Percentiles rank a stretch among this genome's conserved stretches.
Conservation (phyloP, 2,329 filamentous ascomycete species). For the Colletotrichum noveboracense region DNA sequence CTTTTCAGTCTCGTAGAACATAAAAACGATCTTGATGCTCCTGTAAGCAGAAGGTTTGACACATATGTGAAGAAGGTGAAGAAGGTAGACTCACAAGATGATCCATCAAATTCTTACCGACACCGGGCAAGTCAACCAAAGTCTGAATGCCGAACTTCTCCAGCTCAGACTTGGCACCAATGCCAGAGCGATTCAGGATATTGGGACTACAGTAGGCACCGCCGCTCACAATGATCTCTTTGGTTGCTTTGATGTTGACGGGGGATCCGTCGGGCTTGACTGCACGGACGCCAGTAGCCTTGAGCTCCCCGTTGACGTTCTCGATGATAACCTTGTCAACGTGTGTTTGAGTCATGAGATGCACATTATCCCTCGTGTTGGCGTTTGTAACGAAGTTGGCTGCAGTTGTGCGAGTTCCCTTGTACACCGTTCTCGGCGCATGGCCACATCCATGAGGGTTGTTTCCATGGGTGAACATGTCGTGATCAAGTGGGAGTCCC, state of each 20-base stretch:
- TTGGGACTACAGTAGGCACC: constrained; percentile 58
- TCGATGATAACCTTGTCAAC: constrained; percentile 58
- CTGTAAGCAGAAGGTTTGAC: neutral
- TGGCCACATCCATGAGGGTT: constrained; percentile 62
- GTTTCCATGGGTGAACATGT: constrained; percentile 62
- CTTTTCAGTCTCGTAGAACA: constrained; percentile 64
- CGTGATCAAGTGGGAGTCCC: constrained; percentile 58
- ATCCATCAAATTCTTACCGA: constrained; percentile 57
- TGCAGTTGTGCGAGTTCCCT: constrained; percentile 56
- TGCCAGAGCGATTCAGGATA: constrained; percentile 57
- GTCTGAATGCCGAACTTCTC: constrained; percentile 45
- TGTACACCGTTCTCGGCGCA: constrained; percentile 54
- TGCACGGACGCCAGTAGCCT: constrained; percentile 46
- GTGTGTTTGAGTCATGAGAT: constrained; percentile 50
- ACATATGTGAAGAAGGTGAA: neutral
- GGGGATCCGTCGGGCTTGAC: constrained; percentile 42
- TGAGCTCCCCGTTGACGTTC: constrained; percentile 33
- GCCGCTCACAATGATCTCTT: constrained; percentile 46
- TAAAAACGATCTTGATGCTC: constrained; percentile 53
- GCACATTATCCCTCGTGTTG: constrained; percentile 46
- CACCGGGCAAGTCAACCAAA: constrained; percentile 49
- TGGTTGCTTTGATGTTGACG: constrained; percentile 39
- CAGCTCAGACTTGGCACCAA: constrained; percentile 49
- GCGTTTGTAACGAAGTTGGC: constrained; percentile 56
- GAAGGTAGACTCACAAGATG: constrained; percentile 41